Evolutionary conservation across 2,329 filamentous ascomycete genomes (phyloP), one percentile per base, ranked within the genome.

Genomic region (Monosporascus sp.): DNA sequence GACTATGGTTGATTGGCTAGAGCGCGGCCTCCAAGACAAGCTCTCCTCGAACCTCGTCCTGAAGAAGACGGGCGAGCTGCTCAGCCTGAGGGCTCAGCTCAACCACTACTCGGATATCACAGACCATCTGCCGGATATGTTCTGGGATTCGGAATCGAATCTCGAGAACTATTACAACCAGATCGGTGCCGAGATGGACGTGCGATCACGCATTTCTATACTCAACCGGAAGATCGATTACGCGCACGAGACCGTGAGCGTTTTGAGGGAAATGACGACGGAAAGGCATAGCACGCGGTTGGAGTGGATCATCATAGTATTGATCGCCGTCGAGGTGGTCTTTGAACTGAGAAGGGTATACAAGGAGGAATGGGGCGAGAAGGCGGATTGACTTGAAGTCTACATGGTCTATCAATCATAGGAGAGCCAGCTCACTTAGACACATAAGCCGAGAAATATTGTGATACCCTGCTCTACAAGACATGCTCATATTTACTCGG

Each of bases 221-320:
- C 74, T 97, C 61, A 99, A 99, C 69, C 90, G 96, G 74, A 96
- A 96, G 75, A 95, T 99, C 83, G 93, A 96, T 66, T 97, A 99
- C 69, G 94, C 93, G 1, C 89, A 94, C 65, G 93, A 97, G 70
- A 97, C 97, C 68, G 91, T 94, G 7, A 89, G 80, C 50, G 92
- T 97, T 17, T 74, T 97, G 56, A 80, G 94, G 54, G 90, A 97
- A 70, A 86, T 92, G 67, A 79, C 95, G 52, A 95, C 89, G 67
- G 92, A 97, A 76, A 90, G 90, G 68, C 91, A 97, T 67, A 88
- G 90, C 17, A 83, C 92, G 31, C 80, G 90, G 52, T 77, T 99
- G 11, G 94, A 97, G 73, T 93, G 90, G 88, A 95, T 95, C 63
- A 97, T 99, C 68, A 97, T 99, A 63, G 77, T 89, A 2, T 80